phyloP scores from a whole-genome alignment of 768 basidiomycete genomes.

The Rubroboletus satanas region DNA sequence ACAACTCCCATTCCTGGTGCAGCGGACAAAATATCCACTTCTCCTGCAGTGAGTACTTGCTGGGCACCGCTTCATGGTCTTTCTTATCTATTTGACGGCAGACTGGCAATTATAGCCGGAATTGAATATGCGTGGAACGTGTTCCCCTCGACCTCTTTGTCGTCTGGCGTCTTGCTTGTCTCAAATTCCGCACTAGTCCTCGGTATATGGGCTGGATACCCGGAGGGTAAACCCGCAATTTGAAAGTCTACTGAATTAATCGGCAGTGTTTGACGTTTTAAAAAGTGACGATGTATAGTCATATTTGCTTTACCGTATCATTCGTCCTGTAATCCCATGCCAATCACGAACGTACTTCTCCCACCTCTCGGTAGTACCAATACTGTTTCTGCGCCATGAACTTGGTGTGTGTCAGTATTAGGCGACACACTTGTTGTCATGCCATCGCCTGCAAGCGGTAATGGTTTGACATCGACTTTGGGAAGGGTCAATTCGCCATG shows the following conservation, averaged over 20 bases:
- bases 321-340: constrained; percentile 49
- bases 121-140: constrained; percentile 90
- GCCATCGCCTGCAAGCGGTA: constrained; percentile 48
- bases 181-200: constrained; percentile 50
- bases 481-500: constrained; percentile 80
- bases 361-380: constrained; percentile 81
- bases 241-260: not conserved
- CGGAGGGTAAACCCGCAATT: constrained; percentile 33
- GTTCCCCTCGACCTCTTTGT: constrained; percentile 72
- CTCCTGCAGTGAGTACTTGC: constrained; percentile 51
- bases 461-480: constrained; percentile 59
- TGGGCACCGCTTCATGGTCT: not conserved
- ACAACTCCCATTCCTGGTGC: constrained; percentile 80
- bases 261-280: not conserved
- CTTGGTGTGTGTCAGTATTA: constrained; percentile 75
- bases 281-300: not conserved
- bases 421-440: constrained; percentile 61
- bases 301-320: constrained; percentile 5
- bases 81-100: constrained; percentile 28
- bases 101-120: constrained; percentile 52
- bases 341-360: constrained; percentile 75
- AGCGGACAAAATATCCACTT: constrained; percentile 65
- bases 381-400: constrained; percentile 78
- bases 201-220: constrained; percentile 53
- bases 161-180: constrained; percentile 52